A percentile compares a stretch with the other conserved stretches of the same genome.
Conservation (phyloP, 2,329 filamentous ascomycete genomes). For the Venturia oleaginea region DNA sequence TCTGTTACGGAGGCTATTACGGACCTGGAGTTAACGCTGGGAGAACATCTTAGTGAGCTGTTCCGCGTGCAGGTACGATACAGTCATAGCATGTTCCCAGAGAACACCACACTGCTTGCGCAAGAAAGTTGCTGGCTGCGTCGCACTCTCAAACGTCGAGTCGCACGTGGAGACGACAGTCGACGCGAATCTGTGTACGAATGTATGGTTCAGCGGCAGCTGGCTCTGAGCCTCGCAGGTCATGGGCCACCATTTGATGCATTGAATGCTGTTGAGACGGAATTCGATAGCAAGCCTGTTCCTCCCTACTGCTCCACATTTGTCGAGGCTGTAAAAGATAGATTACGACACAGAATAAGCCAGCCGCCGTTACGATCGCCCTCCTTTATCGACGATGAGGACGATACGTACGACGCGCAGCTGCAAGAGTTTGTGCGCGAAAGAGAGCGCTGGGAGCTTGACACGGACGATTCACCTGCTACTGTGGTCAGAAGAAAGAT, state of each 20-base stretch:
- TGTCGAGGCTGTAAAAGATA: neutral
- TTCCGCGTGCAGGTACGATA: slow-evolving; percentile 9
- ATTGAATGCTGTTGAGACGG: neutral
- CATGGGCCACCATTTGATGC: neutral
- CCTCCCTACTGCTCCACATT: neutral
- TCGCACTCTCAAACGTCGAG: neutral
- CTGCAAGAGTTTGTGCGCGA: neutral
- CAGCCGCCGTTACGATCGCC: neutral
- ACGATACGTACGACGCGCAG: neutral
- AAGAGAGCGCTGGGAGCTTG: slow-evolving; percentile 1
- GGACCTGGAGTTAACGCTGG: slow-evolving; percentile 11
- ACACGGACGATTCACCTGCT: slow-evolving; percentile 3
- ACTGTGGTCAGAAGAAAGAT: neutral
- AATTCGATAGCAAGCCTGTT: neutral
- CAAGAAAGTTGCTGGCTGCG: slow-evolving; percentile 10
- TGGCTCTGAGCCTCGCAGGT: slow-evolving; percentile 5
- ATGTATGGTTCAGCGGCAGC: slow-evolving; percentile 1
- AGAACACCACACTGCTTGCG: neutral
- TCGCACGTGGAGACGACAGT: neutral
- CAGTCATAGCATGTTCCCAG: slow-evolving; percentile 10
- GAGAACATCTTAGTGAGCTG: slow-evolving; percentile 11
- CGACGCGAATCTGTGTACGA: neutral
- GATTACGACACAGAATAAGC: neutral
- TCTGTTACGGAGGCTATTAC: slow-evolving; percentile 8
- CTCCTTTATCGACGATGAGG: neutral